Evolutionary conservation across 495 filamentous ascomycete species (phyloP).

Genomic region (Annulohypoxylon maeteangense): DNA sequence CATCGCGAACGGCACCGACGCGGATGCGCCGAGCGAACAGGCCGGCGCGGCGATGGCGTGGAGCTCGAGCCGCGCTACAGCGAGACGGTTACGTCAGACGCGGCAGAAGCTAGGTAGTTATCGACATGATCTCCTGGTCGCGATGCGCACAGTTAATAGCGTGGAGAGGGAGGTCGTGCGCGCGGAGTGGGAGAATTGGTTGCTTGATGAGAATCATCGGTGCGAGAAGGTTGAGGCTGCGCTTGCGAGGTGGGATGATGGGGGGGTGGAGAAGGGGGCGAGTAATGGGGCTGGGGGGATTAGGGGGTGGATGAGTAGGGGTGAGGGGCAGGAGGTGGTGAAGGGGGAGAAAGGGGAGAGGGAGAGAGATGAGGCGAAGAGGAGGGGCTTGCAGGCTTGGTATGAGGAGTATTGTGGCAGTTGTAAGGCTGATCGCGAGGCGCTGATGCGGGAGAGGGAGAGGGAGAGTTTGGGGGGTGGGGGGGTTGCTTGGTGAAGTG

Average conservation of each 20-base stretch:
- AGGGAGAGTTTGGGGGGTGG: slow-evolving; percentile 26
- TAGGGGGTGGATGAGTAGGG: slow-evolving; percentile 21
- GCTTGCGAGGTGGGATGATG: slow-evolving; percentile 43
- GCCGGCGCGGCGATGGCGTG: slow-evolving; percentile 56
- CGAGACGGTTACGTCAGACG: slow-evolving; percentile 75
- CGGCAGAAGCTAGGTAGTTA: slow-evolving; percentile 83
- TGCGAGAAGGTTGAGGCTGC: slow-evolving; percentile 73
- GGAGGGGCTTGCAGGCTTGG: slow-evolving; percentile 68
- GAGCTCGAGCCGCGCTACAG: slow-evolving; percentile 66
- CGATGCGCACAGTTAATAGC: slow-evolving; percentile 87
- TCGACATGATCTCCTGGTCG: slow-evolving; percentile 91
- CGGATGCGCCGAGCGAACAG: slow-evolving; percentile 61
- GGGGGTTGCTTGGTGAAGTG: neutral
- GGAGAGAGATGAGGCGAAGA: slow-evolving; percentile 47
- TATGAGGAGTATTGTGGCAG: slow-evolving; percentile 79
- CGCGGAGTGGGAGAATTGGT: slow-evolving; percentile 92
- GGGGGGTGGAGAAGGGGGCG: neutral
- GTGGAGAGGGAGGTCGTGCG: slow-evolving; percentile 85
- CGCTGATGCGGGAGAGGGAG: slow-evolving; percentile 44
- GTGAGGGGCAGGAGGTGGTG: slow-evolving; percentile 40
- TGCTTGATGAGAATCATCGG: slow-evolving; percentile 73
- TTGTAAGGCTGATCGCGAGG: slow-evolving; percentile 69
- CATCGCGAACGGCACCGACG: slow-evolving; percentile 63
- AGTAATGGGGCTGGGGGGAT: neutral
- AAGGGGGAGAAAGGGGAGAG: slow-evolving; percentile 22